phyloP scores from a whole-genome alignment of 2,329 filamentous ascomycete species.

The Botrytis byssoidea region DNA sequence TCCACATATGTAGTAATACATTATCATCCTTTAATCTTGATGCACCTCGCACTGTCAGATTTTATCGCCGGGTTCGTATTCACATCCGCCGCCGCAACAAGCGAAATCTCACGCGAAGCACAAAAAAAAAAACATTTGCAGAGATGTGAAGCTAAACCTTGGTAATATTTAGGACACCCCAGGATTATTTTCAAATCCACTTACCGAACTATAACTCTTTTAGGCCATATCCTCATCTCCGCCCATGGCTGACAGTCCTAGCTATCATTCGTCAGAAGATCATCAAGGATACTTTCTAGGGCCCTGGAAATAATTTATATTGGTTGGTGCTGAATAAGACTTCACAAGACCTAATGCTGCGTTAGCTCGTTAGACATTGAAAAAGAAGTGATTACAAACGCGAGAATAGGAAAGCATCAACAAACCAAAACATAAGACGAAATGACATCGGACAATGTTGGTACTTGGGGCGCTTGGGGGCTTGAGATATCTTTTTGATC shows the following conservation, averaged over 20 bases:
- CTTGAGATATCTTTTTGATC: constrained; percentile 17
- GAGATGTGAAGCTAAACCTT: background rate
- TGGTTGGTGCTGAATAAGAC: constrained; percentile 32
- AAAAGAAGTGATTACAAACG: constrained; percentile 15
- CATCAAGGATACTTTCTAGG: constrained; percentile 8
- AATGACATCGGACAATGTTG: constrained; percentile 15
- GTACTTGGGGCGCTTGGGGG: constrained; percentile 26
- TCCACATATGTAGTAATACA: constrained; percentile 12
- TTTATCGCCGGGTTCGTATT: constrained; percentile 20
- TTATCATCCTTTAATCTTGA: constrained; percentile 19
- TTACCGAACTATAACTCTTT: background rate
- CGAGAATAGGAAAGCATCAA: constrained; percentile 22
- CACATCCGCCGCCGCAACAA: constrained; percentile 20
- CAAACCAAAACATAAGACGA: constrained; percentile 14
- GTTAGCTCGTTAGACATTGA: constrained; percentile 19
- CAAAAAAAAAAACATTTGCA: background rate
- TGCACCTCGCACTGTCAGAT: constrained; percentile 12
- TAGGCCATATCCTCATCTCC: constrained; percentile 14
- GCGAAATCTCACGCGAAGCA: constrained; percentile 13
- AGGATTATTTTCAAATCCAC: constrained; percentile 8
- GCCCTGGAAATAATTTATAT: constrained; percentile 3
- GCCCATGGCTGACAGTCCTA: background rate
- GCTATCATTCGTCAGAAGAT: constrained; percentile 8
- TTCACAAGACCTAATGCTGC: constrained; percentile 26
- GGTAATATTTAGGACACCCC: background rate